phyloP scores from a whole-genome alignment of 306 rosid genomes.

The Lathyrus oleraceus region DNA sequence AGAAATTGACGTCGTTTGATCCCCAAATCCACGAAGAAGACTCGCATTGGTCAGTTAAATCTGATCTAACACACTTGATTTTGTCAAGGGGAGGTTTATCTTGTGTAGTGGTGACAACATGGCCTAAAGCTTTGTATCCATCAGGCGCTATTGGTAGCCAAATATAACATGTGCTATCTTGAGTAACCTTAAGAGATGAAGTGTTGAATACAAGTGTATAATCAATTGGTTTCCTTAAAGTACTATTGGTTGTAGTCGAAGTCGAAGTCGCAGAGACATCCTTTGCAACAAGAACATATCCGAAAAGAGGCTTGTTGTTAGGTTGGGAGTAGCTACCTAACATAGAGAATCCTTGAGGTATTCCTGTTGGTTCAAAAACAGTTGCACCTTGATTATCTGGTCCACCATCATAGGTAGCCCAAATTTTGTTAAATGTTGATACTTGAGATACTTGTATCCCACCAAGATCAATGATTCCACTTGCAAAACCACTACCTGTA shows the following conservation, averaged over 20 bases:
- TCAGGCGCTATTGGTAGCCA: background rate
- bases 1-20: background rate
- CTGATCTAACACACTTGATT: background rate
- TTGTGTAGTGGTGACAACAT: background rate
- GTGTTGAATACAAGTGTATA: conserved; percentile 68
- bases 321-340: conserved; percentile 69
- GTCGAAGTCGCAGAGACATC: conserved; percentile 24
- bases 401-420: conserved; percentile 69
- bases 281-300: conserved; percentile 69
- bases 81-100: background rate
- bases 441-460: conserved; percentile 60
- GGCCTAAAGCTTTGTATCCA: background rate
- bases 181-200: conserved; percentile 42
- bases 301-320: conserved; percentile 65
- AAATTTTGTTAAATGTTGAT: conserved; percentile 60
- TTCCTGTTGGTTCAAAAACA: conserved; percentile 64
- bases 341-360: conserved; percentile 68
- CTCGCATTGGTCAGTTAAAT: background rate
- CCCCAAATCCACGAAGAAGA: background rate
- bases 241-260: background rate
- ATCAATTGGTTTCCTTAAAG: conserved; percentile 55
- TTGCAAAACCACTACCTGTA: conserved; percentile 57
- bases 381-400: conserved; percentile 60
- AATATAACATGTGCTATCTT: conserved; percentile 17
- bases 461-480: conserved; percentile 65